Evolutionary conservation across 208 protist genomes (phyloP).

Genomic region (Acanthamoeba lenticulata): DNA sequence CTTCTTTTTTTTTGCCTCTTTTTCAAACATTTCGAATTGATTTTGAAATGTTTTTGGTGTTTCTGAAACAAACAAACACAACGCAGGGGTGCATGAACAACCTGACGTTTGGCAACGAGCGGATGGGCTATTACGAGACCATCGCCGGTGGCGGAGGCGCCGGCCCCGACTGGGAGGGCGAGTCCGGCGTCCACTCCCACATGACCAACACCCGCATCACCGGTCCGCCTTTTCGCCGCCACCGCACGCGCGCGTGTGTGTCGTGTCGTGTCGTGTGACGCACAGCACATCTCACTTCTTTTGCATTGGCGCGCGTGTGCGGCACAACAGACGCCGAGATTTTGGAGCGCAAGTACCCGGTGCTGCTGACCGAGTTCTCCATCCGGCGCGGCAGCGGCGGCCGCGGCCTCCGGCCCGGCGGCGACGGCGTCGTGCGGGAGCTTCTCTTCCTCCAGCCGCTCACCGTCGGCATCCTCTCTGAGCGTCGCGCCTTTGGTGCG

Average conservation of each 20-base stretch:
- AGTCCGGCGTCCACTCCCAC: slow-evolving; percentile 94
- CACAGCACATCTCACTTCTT: background rate
- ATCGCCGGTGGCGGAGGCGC: slow-evolving; percentile 95
- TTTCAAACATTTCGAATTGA: slow-evolving; percentile 27
- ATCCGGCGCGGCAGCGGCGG: slow-evolving; percentile 91
- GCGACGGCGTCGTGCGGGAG: slow-evolving; percentile 93
- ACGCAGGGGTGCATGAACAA: slow-evolving; percentile 95
- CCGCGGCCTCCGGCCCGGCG: slow-evolving; percentile 86
- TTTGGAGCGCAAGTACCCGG: slow-evolving; percentile 93
- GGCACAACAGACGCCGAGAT: slow-evolving; percentile 86
- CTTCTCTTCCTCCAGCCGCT: slow-evolving; percentile 88
- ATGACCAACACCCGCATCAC: slow-evolving; percentile 98
- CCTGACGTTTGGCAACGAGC: slow-evolving; percentile 94
- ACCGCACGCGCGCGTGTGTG: background rate
- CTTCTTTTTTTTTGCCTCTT: no score
- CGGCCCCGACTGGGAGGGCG: slow-evolving; percentile 90
- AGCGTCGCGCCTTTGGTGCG: slow-evolving; percentile 88
- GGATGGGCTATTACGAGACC: slow-evolving; percentile 95
- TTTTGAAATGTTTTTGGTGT: no score
- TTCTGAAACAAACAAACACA: no score
- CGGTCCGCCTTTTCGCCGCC: background rate
- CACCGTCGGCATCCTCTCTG: slow-evolving; percentile 91
- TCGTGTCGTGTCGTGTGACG: background rate
- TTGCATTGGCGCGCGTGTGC: background rate
- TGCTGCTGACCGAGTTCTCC: slow-evolving; percentile 90